A percentile compares a stretch with the other conserved stretches of the same genome.
phyloP scores from a whole-genome alignment of 345 rosid genomes.

The Zanthoxylum bungeanum region DNA sequence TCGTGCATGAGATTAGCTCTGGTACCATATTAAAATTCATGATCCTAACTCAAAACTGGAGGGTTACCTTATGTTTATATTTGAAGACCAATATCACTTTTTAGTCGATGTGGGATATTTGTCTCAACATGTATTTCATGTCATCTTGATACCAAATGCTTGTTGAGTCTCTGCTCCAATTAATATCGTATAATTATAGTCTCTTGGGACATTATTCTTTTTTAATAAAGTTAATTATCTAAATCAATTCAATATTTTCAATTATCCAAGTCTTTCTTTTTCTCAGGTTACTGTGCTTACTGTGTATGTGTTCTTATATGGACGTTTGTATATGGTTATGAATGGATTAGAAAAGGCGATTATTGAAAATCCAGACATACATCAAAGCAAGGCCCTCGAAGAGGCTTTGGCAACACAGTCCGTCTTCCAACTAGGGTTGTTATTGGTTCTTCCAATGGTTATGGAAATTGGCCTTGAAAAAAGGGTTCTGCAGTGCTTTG shows the following conservation, averaged over 20 bases:
- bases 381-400: slow-evolving; percentile 76
- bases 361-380: slow-evolving; percentile 50
- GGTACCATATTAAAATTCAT: too few relatives aligned
- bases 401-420: slow-evolving; percentile 85
- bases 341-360: slow-evolving; percentile 82
- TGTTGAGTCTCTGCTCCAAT: not conserved
- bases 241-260: not conserved
- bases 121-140: too few relatives aligned
- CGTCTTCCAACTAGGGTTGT: slow-evolving; percentile 78
- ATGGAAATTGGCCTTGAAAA: slow-evolving; percentile 97
- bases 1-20: too few relatives aligned
- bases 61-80: too few relatives aligned
- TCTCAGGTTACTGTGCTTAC: slow-evolving; percentile 84
- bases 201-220: not conserved
- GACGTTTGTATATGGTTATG: slow-evolving; percentile 86
- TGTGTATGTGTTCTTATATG: slow-evolving; percentile 86
- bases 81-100: too few relatives aligned
- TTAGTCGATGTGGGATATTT: not conserved
- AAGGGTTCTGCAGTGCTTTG: slow-evolving; percentile 87
- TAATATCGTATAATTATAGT: not conserved
- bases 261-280: not conserved
- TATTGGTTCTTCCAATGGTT: slow-evolving; percentile 88
- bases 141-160: not conserved
- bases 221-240: not conserved
- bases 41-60: too few relatives aligned